Conservation (phyloP, 2,329 filamentous ascomycete genomes). For the Cladosporium sp. region DNA sequence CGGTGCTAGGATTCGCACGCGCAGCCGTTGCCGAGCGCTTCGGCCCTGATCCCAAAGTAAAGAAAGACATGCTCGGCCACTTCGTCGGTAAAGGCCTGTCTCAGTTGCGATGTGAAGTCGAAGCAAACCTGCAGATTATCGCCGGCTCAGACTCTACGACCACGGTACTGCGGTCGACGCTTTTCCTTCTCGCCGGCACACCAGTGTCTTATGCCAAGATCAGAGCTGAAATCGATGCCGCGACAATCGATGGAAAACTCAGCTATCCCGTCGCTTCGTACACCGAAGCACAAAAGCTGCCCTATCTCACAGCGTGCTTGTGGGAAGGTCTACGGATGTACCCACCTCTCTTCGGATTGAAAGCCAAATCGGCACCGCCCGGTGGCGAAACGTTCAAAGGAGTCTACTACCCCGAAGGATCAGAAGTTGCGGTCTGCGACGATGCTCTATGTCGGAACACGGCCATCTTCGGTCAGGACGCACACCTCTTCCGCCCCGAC, state of each 20-base stretch:
- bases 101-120: slow-evolving; percentile 43
- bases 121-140: slow-evolving; percentile 47
- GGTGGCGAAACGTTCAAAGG: slow-evolving; percentile 37
- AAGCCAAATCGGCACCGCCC: slow-evolving; percentile 30
- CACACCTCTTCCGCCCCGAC: slow-evolving; percentile 51
- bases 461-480: slow-evolving; percentile 44
- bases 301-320: slow-evolving; percentile 38
- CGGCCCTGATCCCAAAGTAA: slow-evolving; percentile 28
- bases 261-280: slow-evolving; percentile 28
- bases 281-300: slow-evolving; percentile 32
- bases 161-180: slow-evolving; percentile 52
- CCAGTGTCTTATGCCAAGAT: slow-evolving; percentile 50
- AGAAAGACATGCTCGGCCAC: slow-evolving; percentile 55
- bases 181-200: slow-evolving; percentile 53
- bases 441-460: slow-evolving; percentile 46
- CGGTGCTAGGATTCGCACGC: slow-evolving; percentile 31
- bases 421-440: slow-evolving; percentile 48
- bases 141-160: slow-evolving; percentile 60
- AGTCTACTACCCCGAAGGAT: slow-evolving; percentile 51
- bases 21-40: slow-evolving; percentile 33
- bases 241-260: slow-evolving; percentile 23
- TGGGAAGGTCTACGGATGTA: slow-evolving; percentile 38
- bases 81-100: slow-evolving; percentile 49
- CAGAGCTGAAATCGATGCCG: slow-evolving; percentile 50
- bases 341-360: slow-evolving; percentile 35